Percentiles rank a stretch among this genome's conserved stretches.
Evolutionary conservation across 1,284 basidiomycete species (phyloP).

Genomic region (Abortiporus biennis): DNA sequence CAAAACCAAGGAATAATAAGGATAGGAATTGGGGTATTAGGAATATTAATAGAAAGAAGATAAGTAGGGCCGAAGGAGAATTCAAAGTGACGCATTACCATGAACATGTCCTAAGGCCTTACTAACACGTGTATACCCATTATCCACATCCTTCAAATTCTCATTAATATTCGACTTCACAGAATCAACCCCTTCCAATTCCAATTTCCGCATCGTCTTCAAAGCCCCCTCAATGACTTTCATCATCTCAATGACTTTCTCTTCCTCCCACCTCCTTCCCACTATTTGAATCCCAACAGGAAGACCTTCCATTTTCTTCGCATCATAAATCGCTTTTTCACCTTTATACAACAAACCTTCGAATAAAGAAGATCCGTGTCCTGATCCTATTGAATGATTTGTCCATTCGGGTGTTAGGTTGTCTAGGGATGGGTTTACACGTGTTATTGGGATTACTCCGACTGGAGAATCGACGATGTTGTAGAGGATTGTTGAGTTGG

Average conservation of each 20-base stretch:
- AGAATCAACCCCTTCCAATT: no score
- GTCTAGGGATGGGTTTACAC: slow-evolving; percentile 65
- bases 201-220: no score
- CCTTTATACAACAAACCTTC: slow-evolving; percentile 53
- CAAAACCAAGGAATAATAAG: no score
- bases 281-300: slow-evolving; percentile 83
- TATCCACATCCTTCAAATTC: no score
- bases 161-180: no score
- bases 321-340: slow-evolving; percentile 57
- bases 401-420: slow-evolving; percentile 52
- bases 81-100: no score
- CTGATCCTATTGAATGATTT: slow-evolving; percentile 25
- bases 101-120: no score
- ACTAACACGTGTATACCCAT: no score
- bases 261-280: slow-evolving; percentile 78
- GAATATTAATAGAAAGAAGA: no score
- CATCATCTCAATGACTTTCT: slow-evolving; percentile 83
- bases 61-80: no score
- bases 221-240: slow-evolving; percentile 67
- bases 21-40: no score
- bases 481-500: slow-evolving; percentile 36
- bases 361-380: slow-evolving; percentile 46
- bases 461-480: slow-evolving; percentile 79
- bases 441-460: slow-evolving; percentile 76
- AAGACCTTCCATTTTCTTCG: slow-evolving; percentile 68